phyloP scores from a whole-genome alignment of 2,329 filamentous ascomycete genomes.

The Exophiala sp. region DNA sequence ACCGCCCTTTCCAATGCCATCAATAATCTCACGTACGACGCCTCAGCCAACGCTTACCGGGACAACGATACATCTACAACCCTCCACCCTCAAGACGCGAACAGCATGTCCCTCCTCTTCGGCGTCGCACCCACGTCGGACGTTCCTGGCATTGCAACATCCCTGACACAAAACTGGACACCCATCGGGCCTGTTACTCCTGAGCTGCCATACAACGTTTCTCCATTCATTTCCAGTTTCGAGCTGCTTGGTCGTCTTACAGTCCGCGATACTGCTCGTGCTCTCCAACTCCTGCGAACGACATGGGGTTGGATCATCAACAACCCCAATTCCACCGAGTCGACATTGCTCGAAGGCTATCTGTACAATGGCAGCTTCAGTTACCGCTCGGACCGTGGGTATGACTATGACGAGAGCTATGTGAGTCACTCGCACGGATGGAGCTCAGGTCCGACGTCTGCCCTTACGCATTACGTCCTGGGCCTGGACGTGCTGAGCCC shows the following conservation, averaged over 20 bases:
- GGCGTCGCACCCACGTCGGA: constrained; percentile 33
- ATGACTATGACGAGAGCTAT: constrained; percentile 47
- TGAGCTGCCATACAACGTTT: constrained; percentile 57
- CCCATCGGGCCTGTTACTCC: constrained; percentile 54
- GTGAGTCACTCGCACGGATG: constrained; percentile 44
- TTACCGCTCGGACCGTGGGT: constrained; percentile 54
- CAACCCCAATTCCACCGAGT: constrained; percentile 56
- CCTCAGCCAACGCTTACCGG: constrained; percentile 48
- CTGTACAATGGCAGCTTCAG: constrained; percentile 55
- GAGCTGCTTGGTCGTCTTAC: constrained; percentile 58
- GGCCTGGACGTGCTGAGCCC: constrained; percentile 42
- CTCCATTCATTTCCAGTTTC: constrained; percentile 57
- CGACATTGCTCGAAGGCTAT: constrained; percentile 60
- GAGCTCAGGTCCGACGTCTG: constrained; percentile 42
- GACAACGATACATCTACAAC: constrained; percentile 52
- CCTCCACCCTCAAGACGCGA: constrained; percentile 60
- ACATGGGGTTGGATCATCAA: constrained; percentile 61
- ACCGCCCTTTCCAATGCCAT: constrained; percentile 38
- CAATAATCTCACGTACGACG: constrained; percentile 50
- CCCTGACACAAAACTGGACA: constrained; percentile 53
- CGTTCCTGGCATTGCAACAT: constrained; percentile 39
- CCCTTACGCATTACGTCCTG: constrained; percentile 45
- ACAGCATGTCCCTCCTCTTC: constrained; percentile 54
- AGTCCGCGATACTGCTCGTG: constrained; percentile 43
- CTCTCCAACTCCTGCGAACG: constrained; percentile 54